Base-by-base conservation (phyloP, 2,329 filamentous ascomycete species). In the Colletotrichum sp. region DNA sequence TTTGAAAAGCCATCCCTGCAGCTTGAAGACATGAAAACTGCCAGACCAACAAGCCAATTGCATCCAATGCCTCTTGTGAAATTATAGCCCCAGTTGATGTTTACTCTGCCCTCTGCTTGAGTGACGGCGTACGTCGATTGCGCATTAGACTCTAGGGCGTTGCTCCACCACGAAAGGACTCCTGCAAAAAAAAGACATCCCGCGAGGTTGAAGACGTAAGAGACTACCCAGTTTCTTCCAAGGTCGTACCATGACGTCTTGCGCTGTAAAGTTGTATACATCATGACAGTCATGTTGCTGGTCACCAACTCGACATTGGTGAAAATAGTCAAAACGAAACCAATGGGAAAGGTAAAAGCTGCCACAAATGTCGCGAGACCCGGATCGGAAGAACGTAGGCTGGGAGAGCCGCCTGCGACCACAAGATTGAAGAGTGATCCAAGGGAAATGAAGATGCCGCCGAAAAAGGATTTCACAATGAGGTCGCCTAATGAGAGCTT, bases 211-310 rank as follows among this genome's bases (percentile, higher is more conserved):
- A 70, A 70, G 34, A 70, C 21, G n/a, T 66, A 70, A 15, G 21
- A 27, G 3, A 51, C 54, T 12, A 38, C 33, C 68, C 68, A 70
- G 33, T 66, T 70, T 31, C 47, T 57, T 7, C 34, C 27, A 16
- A 66, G 62, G 8, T 66, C 61, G 27, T 66, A 59, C 61, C 68
- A 70, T 11, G 21, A 51, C 15, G 61, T 70, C 61, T 34, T 57
- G 9, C 9, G 33, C 16, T 70, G 61, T 15, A 70, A 29, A 4
- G 61, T 70, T 24, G 61, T 24, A 3, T 70, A 70, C 61, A 66
- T 66, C 34, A 59, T 58, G n/a, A 70, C 51, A 18, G 68, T 61
- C 68, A 66, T 70, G 61, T 70, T 70, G 34, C 68, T 70, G 18
- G 61, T 69, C 2, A 69, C 67, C 16, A 69, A 33, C 33, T 69